A percentile compares a stretch with the other conserved stretches of the same genome.
Conservation (phyloP, 805 yeast species). For the Barnettozyma populi region DNA sequence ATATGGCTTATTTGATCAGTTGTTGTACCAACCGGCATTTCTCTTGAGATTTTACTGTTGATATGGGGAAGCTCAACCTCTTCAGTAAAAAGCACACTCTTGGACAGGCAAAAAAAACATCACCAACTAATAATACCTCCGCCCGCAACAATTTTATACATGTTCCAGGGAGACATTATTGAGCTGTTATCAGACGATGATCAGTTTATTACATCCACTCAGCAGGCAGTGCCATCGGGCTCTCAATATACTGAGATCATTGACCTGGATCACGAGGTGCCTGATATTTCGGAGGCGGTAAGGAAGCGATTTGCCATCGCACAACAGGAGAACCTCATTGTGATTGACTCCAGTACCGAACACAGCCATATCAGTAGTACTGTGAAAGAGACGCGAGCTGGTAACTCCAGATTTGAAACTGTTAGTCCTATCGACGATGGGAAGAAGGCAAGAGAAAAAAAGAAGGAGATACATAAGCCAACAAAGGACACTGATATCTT, state of each 20-base stretch:
- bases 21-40: too few relatives aligned
- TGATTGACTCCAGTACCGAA: not conserved
- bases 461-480: not conserved
- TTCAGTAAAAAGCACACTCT: too few relatives aligned
- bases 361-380: not conserved
- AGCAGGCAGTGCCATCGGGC: not conserved
- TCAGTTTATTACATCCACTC: constrained; percentile 4
- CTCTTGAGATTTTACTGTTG: too few relatives aligned
- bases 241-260: not conserved
- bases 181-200: constrained; percentile 1
- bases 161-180: not conserved
- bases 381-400: not conserved
- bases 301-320: not conserved
- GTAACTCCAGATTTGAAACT: not conserved
- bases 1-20: too few relatives aligned
- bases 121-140: too few relatives aligned
- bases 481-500: not conserved
- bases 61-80: too few relatives aligned
- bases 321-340: not conserved
- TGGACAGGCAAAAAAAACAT: too few relatives aligned
- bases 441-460: not conserved
- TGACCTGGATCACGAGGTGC: not conserved
- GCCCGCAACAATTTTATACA: too few relatives aligned
- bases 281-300: not conserved
- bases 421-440: not conserved